Evolutionary conservation across 345 rosid genomes (phyloP).

Genomic region (Laguncularia racemosa): DNA sequence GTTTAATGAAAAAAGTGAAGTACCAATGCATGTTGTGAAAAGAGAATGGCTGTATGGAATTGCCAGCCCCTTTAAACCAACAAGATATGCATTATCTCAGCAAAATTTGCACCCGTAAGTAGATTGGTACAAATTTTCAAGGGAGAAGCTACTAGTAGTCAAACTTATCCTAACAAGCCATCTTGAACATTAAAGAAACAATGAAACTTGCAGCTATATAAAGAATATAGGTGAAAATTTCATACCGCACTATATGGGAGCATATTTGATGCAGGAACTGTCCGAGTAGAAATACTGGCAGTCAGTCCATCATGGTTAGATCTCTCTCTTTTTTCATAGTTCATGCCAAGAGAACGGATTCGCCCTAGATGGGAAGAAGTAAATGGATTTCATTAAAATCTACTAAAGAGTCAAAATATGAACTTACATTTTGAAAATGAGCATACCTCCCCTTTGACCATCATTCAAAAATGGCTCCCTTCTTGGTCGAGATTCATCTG

Average conservation of each 20-base stretch:
- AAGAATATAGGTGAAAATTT: neutral
- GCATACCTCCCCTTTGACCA: conserved; percentile 63
- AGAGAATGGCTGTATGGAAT: no score
- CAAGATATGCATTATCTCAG: no score
- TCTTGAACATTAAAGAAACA: no score
- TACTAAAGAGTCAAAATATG: conserved; percentile 7
- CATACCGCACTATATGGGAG: conserved; percentile 48
- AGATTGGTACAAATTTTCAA: no score
- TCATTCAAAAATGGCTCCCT: conserved; percentile 47
- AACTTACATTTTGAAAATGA: conserved; percentile 8
- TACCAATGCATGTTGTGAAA: no score
- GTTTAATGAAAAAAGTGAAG: no score
- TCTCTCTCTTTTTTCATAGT: conserved; percentile 78
- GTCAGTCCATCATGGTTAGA: conserved; percentile 45
- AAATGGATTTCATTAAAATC: conserved; percentile 3
- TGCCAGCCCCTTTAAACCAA: no score
- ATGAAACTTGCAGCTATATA: no score
- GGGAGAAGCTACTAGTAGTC: no score
- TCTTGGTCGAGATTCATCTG: conserved; percentile 56
- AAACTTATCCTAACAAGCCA: no score
- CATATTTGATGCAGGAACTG: conserved; percentile 31
- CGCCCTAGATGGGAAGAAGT: conserved; percentile 36
- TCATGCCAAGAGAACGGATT: conserved; percentile 47
- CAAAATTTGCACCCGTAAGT: no score
- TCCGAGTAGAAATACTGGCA: conserved; percentile 30